Percentiles rank a stretch among this genome's conserved stretches.
Conservation (phyloP, 129 eudicot species). For the Saussurea involucrata region DNA sequence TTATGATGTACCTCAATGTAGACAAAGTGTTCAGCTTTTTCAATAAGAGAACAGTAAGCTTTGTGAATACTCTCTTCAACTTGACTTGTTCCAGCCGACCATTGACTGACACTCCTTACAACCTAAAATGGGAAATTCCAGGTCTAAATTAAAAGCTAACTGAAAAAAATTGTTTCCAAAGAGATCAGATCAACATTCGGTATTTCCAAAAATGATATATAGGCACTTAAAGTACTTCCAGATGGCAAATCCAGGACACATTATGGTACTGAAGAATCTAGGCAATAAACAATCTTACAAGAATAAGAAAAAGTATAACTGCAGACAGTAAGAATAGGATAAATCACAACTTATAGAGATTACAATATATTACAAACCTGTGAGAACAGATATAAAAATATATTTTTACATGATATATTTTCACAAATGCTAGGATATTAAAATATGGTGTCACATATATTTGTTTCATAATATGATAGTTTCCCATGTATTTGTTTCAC, state of each 20-base stretch:
- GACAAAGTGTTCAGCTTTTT: conserved; percentile 87
- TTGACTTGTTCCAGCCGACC: conserved; percentile 99
- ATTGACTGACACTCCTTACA: conserved; percentile 90
- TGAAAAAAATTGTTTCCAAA: not conserved
- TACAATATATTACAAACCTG: too few species aligned
- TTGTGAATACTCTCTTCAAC: conserved; percentile 93
- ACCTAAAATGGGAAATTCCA: conserved; percentile 41
- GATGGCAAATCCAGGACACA: conserved; percentile 2
- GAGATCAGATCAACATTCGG: not conserved
- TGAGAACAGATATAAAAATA: too few species aligned
- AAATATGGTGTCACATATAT: too few species aligned
- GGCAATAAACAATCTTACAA: conserved; percentile 1
- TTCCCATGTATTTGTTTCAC: too few species aligned
- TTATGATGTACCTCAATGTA: conserved; percentile 77
- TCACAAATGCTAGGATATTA: too few species aligned
- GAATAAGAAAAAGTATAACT: not conserved
- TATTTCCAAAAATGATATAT: not conserved
- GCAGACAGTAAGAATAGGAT: too few species aligned
- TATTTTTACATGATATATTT: too few species aligned
- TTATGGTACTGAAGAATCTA: not conserved
- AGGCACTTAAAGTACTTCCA: not conserved
- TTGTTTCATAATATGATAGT: too few species aligned
- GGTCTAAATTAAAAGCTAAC: not conserved
- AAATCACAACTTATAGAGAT: too few species aligned
- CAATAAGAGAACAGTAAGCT: conserved; percentile 94